Percentiles rank a stretch among this genome's conserved stretches.
Evolutionary conservation across 2,329 filamentous ascomycete species (phyloP).

Genomic region (Cryphonectria nitschkei): DNA sequence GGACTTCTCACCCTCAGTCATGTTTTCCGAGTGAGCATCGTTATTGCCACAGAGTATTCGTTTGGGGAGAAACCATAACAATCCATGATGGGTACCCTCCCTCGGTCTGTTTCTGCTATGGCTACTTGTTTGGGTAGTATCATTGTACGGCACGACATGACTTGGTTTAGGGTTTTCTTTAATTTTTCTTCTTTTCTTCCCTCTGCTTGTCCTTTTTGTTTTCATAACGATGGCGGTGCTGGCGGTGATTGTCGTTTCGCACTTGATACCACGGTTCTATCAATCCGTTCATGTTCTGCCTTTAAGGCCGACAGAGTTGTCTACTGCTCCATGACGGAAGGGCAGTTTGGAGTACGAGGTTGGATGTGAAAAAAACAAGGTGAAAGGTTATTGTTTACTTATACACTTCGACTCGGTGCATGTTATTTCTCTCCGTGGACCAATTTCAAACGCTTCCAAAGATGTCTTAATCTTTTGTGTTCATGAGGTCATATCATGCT

Average conservation of each 20-base stretch:
- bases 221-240: neutral
- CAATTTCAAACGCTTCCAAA: neutral
- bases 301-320: neutral
- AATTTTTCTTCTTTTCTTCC: neutral
- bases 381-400: neutral
- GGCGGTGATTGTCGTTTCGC: neutral
- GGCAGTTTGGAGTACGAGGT: neutral
- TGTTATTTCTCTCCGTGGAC: neutral
- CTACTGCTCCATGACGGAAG: neutral
- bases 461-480: neutral
- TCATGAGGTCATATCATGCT: neutral
- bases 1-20: conserved; percentile 11
- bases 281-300: neutral
- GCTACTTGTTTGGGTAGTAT: neutral
- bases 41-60: neutral
- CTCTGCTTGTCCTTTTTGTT: neutral
- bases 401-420: neutral
- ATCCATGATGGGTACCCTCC: too few relatives aligned
- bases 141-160: neutral
- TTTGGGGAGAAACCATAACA: neutral
- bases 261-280: conserved; percentile 15
- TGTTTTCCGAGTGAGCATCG: neutral
- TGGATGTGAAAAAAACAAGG: neutral
- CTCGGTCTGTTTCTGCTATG: neutral
- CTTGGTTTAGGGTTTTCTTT: neutral